Conservation (phyloP, 179 eudicot genomes). For the Pouteria campechiana region DNA sequence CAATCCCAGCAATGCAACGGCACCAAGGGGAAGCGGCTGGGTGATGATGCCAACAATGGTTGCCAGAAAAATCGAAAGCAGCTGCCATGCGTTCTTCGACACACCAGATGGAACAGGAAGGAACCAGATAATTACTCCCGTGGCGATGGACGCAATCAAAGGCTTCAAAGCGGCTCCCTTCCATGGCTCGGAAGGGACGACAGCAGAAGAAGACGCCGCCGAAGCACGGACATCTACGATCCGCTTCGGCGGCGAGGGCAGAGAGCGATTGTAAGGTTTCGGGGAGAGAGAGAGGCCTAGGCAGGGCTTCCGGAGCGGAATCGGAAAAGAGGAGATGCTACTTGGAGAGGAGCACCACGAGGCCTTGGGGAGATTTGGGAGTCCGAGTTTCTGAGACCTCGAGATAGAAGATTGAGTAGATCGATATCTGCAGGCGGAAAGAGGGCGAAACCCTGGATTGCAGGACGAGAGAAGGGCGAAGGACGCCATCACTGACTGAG, state of each 20-base stretch:
- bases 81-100: constrained; percentile 61
- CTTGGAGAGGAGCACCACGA: background rate
- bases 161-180: constrained; percentile 74
- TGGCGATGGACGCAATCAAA: constrained; percentile 45
- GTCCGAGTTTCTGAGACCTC: background rate
- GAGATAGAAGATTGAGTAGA: background rate
- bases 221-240: constrained; percentile 10
- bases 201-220: constrained; percentile 8
- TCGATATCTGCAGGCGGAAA: constrained; percentile 13
- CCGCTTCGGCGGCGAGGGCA: constrained; percentile 9
- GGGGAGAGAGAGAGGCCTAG: constrained; percentile 14
- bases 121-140: constrained; percentile 65
- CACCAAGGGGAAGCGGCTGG: constrained; percentile 86
- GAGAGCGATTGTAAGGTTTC: background rate
- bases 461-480: constrained; percentile 28
- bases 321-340: background rate
- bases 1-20: constrained; percentile 75
- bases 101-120: constrained; percentile 69
- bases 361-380: background rate
- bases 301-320: background rate
- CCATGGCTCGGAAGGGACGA: constrained; percentile 29
- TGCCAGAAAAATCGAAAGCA: constrained; percentile 67
- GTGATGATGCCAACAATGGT: constrained; percentile 89
- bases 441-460: constrained; percentile 27
- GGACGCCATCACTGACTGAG: constrained; percentile 47